These are phyloP conservation scores for Yamadazyma tumulicola DNA, from an alignment of 805 yeast species.

Conservation along the genomic window DNA sequence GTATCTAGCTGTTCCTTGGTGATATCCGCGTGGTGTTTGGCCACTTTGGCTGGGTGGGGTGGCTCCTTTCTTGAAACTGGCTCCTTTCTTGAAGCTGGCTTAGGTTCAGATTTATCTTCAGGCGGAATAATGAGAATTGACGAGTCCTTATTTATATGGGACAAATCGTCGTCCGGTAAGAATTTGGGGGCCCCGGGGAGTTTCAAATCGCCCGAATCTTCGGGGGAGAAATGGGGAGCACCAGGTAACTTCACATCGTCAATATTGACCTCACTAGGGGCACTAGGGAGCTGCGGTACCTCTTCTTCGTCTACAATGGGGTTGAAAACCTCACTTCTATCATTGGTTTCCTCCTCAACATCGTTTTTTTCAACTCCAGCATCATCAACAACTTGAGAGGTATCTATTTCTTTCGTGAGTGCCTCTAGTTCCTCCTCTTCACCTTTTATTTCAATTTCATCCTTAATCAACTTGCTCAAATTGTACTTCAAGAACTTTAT, in stretches of 20 bases:
- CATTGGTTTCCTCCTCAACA: neutral
- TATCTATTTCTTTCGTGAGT: slow-evolving; percentile 1
- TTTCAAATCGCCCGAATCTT: slow-evolving; percentile 21
- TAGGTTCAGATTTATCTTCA: neutral
- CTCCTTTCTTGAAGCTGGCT: neutral
- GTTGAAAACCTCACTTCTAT: neutral
- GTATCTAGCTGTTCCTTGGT: slow-evolving; percentile 40
- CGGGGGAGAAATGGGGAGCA: slow-evolving; percentile 36
- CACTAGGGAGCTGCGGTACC: slow-evolving; percentile 9
- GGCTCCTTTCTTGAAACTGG: neutral
- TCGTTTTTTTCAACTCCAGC: neutral
- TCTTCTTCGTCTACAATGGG: slow-evolving; percentile 1
- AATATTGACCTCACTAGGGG: slow-evolving; percentile 6
- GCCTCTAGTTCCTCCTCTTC: slow-evolving; percentile 21
- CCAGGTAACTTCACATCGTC: slow-evolving; percentile 25
- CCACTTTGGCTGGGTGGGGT: neutral
- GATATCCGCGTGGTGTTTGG: neutral
- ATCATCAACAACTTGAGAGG: no score
- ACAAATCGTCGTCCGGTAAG: slow-evolving; percentile 37
- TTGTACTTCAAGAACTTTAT: slow-evolving; percentile 35
- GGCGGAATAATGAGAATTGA: slow-evolving; percentile 36
- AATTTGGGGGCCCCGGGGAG: slow-evolving; percentile 43
- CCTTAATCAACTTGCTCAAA: slow-evolving; percentile 36
- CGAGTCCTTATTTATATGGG: slow-evolving; percentile 34
- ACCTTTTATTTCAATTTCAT: slow-evolving; percentile 24